A percentile compares a stretch with the other conserved stretches of the same genome.
Evolutionary conservation across 257 asterid genomes (phyloP).

Genomic region (Fraxinus americana): DNA sequence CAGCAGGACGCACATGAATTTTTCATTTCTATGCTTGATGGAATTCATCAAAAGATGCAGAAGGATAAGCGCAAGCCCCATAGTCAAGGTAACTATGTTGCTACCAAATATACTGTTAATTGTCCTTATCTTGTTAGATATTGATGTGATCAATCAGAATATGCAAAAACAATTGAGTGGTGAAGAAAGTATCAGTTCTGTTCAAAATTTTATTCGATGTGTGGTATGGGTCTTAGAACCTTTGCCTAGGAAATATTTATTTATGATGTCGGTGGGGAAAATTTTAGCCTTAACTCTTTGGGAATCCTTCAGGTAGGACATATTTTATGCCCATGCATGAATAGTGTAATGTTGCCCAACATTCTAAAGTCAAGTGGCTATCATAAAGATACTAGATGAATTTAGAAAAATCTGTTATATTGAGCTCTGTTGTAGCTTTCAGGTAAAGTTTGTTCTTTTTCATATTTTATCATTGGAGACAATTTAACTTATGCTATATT

Average conservation of each 20-base stretch:
- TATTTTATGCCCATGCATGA: not conserved
- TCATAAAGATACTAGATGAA: not conserved
- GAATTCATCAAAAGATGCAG: constrained; percentile 85
- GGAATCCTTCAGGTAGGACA: not conserved
- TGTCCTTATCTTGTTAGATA: not conserved
- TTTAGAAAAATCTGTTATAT: not conserved
- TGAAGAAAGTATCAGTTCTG: constrained; percentile 5
- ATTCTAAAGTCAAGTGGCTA: not conserved
- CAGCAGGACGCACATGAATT: constrained; percentile 99
- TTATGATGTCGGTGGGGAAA: not conserved
- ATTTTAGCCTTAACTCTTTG: not conserved
- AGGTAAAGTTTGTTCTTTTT: not conserved
- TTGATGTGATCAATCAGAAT: not conserved
- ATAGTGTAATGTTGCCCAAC: not conserved
- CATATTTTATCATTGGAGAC: not conserved
- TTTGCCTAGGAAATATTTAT: constrained; percentile 12
- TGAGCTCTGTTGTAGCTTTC: not conserved
- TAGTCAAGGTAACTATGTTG: constrained; percentile 48
- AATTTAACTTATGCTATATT: not conserved
- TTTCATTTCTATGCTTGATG: constrained; percentile 91
- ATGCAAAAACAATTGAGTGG: not conserved
- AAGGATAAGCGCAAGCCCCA: constrained; percentile 64
- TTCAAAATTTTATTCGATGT: not conserved
- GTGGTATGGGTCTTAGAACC: constrained; percentile 1
- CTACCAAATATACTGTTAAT: constrained; percentile 2